Percentiles rank a stretch among this genome's conserved stretches.
phyloP scores from a whole-genome alignment of 805 yeast species.

The Lachancea thermotolerans region DNA sequence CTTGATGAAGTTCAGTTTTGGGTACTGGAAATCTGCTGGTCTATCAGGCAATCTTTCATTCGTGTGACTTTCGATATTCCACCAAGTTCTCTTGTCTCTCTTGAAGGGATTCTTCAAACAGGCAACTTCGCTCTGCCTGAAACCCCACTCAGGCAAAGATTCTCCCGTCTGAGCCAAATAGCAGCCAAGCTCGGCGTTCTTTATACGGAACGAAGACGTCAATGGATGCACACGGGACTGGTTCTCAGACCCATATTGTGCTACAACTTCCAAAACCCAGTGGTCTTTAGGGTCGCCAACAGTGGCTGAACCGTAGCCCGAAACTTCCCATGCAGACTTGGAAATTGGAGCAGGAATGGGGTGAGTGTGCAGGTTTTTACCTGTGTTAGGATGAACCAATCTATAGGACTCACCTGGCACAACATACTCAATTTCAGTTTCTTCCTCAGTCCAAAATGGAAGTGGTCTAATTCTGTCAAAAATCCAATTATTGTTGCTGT shows the following conservation, averaged over 20 bases:
- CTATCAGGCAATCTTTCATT: conserved; percentile 57
- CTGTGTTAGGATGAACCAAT: conserved; percentile 62
- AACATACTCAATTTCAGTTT: conserved; percentile 34
- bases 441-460: conserved; percentile 24
- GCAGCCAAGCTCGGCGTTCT: conserved; percentile 58
- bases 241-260: conserved; percentile 51
- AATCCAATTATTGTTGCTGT: conserved; percentile 76
- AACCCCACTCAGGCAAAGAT: conserved; percentile 76
- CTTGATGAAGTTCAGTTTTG: conserved; percentile 69
- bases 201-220: conserved; percentile 65
- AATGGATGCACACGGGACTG: conserved; percentile 58
- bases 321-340: conserved; percentile 66
- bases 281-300: conserved; percentile 79
- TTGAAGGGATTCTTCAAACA: conserved; percentile 55
- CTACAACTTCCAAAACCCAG: conserved; percentile 82
- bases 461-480: conserved; percentile 52
- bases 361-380: conserved; percentile 79
- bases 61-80: conserved; percentile 71
- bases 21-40: conserved; percentile 37
- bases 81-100: conserved; percentile 84
- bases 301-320: conserved; percentile 72
- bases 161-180: conserved; percentile 70
- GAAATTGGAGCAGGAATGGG: conserved; percentile 67
- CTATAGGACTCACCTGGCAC: conserved; percentile 63
- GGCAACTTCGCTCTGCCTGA: conserved; percentile 72